Conservation (phyloP, 2,329 filamentous ascomycete species). For the Cladosporium austrohemisphaericum region DNA sequence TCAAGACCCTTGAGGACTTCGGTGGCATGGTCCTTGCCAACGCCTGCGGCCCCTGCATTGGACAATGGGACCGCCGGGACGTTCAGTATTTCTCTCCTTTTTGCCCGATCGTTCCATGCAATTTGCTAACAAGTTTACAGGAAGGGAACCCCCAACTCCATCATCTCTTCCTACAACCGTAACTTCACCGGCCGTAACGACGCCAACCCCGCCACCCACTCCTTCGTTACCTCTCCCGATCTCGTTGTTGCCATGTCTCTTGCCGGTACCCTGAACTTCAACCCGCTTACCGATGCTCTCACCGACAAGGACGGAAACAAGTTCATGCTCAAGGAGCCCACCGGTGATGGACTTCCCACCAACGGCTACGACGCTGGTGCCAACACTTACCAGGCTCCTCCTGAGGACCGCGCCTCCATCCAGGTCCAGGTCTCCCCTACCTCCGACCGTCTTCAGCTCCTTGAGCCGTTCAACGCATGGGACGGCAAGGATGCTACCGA, state of each 20-base stretch:
- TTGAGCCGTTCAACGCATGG: conserved; percentile 82
- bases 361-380: conserved; percentile 85
- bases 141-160: conserved; percentile 95
- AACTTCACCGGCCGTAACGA: conserved; percentile 99
- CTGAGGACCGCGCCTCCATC: conserved; percentile 69
- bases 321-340: conserved; percentile 79
- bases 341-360: conserved; percentile 73
- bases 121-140: not conserved
- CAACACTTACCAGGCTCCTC: conserved; percentile 95
- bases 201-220: conserved; percentile 90
- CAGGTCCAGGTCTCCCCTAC: conserved; percentile 78
- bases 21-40: conserved; percentile 93
- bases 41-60: conserved; percentile 86
- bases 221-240: conserved; percentile 88
- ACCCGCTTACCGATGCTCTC: conserved; percentile 85
- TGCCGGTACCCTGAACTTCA: conserved; percentile 84
- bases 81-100: too few relatives aligned
- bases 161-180: conserved; percentile 98
- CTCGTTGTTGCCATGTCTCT: conserved; percentile 82
- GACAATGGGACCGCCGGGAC: conserved; percentile 80
- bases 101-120: too few relatives aligned
- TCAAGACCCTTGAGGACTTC: conserved; percentile 93
- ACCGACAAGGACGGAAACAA: conserved; percentile 96
- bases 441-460: conserved; percentile 90
- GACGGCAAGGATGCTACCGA: conserved; percentile 83